phyloP scores from a whole-genome alignment of 148 eudicot genomes.

The Camellia japonica region DNA sequence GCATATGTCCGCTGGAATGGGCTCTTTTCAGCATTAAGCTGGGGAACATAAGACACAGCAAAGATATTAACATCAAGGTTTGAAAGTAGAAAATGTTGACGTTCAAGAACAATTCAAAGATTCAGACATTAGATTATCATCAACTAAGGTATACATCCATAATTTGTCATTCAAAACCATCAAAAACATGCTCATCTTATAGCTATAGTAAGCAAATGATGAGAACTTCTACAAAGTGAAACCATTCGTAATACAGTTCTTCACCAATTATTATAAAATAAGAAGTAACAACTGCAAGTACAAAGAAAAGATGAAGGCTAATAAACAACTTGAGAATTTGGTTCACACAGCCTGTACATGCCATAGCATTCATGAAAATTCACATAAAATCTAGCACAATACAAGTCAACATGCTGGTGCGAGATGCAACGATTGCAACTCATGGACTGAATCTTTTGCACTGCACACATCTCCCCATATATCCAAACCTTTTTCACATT shows the following conservation, averaged over 20 bases:
- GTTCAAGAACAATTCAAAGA: background rate
- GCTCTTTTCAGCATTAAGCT: constrained; percentile 88
- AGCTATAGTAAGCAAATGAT: background rate
- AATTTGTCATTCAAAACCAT: background rate
- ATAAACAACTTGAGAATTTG: background rate
- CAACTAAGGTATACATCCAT: background rate
- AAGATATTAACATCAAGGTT: constrained; percentile 5
- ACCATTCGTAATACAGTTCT: background rate
- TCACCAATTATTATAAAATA: background rate
- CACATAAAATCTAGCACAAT: background rate
- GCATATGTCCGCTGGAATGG: constrained; percentile 90
- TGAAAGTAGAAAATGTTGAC: background rate
- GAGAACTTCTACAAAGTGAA: background rate
- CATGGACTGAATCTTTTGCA: background rate
- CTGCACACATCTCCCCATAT: background rate
- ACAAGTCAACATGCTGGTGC: background rate
- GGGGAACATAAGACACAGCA: constrained; percentile 21
- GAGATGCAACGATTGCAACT: background rate
- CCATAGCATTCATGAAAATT: background rate
- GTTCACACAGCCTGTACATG: background rate
- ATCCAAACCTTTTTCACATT: background rate
- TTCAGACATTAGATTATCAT: background rate
- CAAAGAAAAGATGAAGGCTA: background rate
- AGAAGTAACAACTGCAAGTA: background rate
- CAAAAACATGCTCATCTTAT: background rate